Percentiles rank a stretch among this genome's conserved stretches.
phyloP scores from a whole-genome alignment of 371 early-diverging fungal genomes.

The Homolaphlyctis polyrhiza region DNA sequence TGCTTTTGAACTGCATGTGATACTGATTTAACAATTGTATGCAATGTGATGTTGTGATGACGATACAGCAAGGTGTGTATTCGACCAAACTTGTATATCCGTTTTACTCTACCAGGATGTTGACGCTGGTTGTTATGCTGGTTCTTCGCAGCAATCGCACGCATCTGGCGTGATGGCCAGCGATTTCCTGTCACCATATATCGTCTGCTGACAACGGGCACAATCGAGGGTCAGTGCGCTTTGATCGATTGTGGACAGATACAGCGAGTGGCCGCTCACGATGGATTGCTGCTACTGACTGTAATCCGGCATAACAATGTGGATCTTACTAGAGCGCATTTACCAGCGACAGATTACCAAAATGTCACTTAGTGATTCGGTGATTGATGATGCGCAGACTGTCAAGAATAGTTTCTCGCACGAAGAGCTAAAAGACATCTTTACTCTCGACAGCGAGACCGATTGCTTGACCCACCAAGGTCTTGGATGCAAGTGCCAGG shows the following conservation, averaged over 20 bases:
- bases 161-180: conserved; percentile 69
- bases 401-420: conserved; percentile 24
- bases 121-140: not conserved
- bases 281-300: too few species aligned
- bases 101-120: too few species aligned
- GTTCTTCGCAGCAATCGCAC: conserved; percentile 59
- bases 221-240: conserved; percentile 35
- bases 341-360: conserved; percentile 58
- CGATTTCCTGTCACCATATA: conserved; percentile 54
- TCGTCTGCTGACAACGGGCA: conserved; percentile 49
- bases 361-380: conserved; percentile 37
- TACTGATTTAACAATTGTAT: too few species aligned
- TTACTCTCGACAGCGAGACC: conserved; percentile 39
- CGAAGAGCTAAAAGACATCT: conserved; percentile 43
- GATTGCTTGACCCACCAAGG: conserved; percentile 40
- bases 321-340: conserved; percentile 35
- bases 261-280: too few species aligned
- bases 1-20: not conserved
- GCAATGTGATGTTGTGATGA: too few species aligned
- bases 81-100: too few species aligned
- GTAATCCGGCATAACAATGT: not conserved
- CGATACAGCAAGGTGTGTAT: conserved; percentile 9
- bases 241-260: too few species aligned
- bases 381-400: conserved; percentile 32
- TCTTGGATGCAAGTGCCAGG: conserved; percentile 11